A percentile compares a stretch with the other conserved stretches of the same genome.
These are phyloP conservation scores for Pseudogymnoascus sp. DNA, from an alignment of 2,329 filamentous ascomycete genomes.

Conservation along the genomic window DNA sequence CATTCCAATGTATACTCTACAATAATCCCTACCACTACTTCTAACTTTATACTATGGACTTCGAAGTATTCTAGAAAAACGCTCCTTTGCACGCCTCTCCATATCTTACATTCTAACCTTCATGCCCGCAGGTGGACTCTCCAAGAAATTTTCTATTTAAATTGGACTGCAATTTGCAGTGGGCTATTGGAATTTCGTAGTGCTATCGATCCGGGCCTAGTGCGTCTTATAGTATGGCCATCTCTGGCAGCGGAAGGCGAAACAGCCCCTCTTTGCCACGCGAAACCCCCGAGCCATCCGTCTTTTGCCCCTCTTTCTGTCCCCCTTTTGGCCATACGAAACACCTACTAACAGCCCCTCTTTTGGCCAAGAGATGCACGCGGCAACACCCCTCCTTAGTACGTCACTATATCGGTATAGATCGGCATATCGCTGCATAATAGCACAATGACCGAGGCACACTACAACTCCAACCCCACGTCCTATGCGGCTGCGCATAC, in stretches of 20 bases:
- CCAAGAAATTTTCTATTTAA: neutral
- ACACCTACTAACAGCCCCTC: neutral
- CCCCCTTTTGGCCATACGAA: neutral
- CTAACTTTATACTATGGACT: neutral
- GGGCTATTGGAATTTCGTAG: neutral
- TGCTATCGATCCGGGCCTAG: neutral
- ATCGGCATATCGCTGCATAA: neutral
- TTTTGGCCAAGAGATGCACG: neutral
- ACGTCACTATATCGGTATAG: neutral
- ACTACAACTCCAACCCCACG: neutral
- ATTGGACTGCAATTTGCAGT: neutral
- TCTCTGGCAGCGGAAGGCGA: neutral
- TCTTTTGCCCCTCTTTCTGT: neutral
- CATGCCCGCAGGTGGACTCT: neutral
- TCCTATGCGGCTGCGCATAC: neutral
- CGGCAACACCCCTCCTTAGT: neutral
- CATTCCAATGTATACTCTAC: neutral
- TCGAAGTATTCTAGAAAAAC: neutral
- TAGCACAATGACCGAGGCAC: constrained; percentile 1
- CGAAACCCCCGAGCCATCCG: neutral
- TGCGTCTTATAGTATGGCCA: neutral
- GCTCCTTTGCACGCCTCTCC: neutral
- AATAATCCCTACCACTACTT: neutral
- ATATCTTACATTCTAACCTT: neutral
- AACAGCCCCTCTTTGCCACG: constrained; percentile 1